Evolutionary conservation across 2,329 filamentous ascomycete species (phyloP).

Genomic region (Botrytis squamosa): DNA sequence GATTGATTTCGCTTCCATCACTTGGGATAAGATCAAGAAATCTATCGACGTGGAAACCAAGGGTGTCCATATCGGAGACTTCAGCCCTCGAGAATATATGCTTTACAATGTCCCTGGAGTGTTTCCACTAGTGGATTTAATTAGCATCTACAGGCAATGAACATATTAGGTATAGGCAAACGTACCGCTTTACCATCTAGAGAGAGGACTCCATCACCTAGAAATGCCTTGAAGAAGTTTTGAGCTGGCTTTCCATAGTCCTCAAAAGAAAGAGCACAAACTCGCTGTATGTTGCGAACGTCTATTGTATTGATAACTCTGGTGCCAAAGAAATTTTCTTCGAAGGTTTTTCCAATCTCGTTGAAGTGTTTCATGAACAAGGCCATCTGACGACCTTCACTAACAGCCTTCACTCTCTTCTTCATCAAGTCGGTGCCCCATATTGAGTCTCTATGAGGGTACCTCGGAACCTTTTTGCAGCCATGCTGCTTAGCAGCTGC

Average conservation of each 20-base stretch:
- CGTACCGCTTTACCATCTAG: not conserved
- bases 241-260: constrained; percentile 10
- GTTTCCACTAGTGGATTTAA: not conserved
- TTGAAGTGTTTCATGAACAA: constrained; percentile 15
- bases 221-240: constrained; percentile 14
- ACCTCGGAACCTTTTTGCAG: not conserved
- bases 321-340: constrained; percentile 11
- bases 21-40: not conserved
- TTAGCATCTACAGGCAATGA: not conserved
- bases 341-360: not conserved
- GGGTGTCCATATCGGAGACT: not conserved
- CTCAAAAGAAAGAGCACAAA: not conserved
- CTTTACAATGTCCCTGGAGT: constrained; percentile 16
- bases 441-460: not conserved
- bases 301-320: constrained; percentile 1
- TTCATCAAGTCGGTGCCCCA: constrained; percentile 11
- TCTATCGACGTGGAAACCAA: constrained; percentile 14
- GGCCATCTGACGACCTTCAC: not conserved
- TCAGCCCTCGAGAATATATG: constrained; percentile 1
- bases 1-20: constrained; percentile 7
- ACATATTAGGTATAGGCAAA: not conserved
- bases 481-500: not conserved
- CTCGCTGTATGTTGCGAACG: not conserved
- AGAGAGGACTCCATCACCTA: constrained; percentile 6
- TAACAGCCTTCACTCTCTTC: not conserved